Evolutionary conservation across 2,329 filamentous ascomycete species (phyloP), one percentile per base, ranked within the genome.

Genomic region (Scytalidium lignicola): DNA sequence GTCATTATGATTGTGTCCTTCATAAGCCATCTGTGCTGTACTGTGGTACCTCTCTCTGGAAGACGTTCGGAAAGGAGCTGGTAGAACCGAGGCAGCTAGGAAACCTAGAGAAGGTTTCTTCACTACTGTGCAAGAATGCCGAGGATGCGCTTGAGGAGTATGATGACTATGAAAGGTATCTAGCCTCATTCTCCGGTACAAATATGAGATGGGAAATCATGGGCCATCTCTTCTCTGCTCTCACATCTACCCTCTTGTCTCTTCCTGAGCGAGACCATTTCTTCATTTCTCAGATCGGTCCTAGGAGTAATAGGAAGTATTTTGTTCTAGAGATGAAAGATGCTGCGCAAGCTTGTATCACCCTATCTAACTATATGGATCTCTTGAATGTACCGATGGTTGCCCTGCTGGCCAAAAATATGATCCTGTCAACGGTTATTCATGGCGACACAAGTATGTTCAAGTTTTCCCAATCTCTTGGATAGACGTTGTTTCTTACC

Each of bases 381-480:
- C 23, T 59, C 46, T 62, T 65, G 0, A 74, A 73, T n/a, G 64
- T 66, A 3, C 51, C 70, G 1, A 59, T 74, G 53, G 60, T 73
- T 2, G 64, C 65, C 20, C 58, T 74, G 0, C 59, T 64, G 12
- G 55, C 60, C n/a, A 64, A 67, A n/a, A 61, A 66, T 7, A 53
- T 57, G 3, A 64, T 68, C 2, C 53, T 69, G 1, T 65, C 70
- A 22, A 71, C 70, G 0, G 56, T 72, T 0, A 55, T 70, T 8
- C 59, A 58, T 1, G 71, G 71, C 12, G 71, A 73, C 44, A 68
- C 69, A 0, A 66, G 70, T 69, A 55, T 60, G 67, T 65, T 42
- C 26, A 10, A 6, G 15, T 5, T 51, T 0, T 44, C 0, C 7
- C 22, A 1, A 12, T 5, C 1, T 1, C 26, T 13, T 7, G 26